Percentiles rank a stretch among this genome's conserved stretches.
These are phyloP conservation scores for Dentipellis sp. DNA, from an alignment of 768 basidiomycete genomes.

Conservation along the genomic window DNA sequence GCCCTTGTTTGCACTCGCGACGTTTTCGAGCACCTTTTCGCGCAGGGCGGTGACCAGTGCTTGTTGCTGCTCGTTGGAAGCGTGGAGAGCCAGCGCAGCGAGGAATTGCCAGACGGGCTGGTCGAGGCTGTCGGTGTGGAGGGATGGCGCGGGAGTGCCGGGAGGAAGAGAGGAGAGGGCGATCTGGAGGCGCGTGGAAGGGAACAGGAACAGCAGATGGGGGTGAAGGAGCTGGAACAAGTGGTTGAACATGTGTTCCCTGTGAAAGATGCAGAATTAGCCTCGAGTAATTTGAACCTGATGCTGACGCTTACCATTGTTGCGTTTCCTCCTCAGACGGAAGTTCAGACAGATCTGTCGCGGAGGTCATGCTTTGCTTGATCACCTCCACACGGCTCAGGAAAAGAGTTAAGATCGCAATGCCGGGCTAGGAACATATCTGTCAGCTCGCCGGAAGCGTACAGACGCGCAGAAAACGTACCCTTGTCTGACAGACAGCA, in stretches of 20 bases:
- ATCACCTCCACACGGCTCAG: constrained; percentile 90
- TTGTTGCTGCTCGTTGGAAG: constrained; percentile 81
- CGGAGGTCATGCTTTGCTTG: constrained; percentile 54
- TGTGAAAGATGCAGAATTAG: constrained; percentile 22
- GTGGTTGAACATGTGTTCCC: constrained; percentile 84
- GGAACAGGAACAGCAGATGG: constrained; percentile 76
- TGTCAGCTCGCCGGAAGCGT: constrained; percentile 5
- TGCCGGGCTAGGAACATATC: constrained; percentile 59
- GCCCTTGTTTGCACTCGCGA: constrained; percentile 69
- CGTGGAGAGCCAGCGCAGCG: constrained; percentile 79
- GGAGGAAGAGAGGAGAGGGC: constrained; percentile 20
- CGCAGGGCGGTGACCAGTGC: constrained; percentile 75
- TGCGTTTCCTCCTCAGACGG: constrained; percentile 68
- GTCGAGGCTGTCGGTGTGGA: constrained; percentile 57
- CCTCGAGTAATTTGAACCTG: neutral
- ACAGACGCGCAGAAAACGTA: constrained; percentile 27
- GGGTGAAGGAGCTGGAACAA: constrained; percentile 75
- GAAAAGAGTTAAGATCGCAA: constrained; percentile 85
- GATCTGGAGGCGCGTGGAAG: constrained; percentile 67
- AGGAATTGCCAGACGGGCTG: constrained; percentile 95
- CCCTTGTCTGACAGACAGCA: constrained; percentile 69
- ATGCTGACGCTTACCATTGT: constrained; percentile 51
- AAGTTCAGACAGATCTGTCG: constrained; percentile 44
- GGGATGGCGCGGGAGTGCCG: constrained; percentile 24
- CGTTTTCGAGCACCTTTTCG: constrained; percentile 91